phyloP scores from a whole-genome alignment of 2,329 filamentous ascomycete species.

The Aspergillus texensis region DNA sequence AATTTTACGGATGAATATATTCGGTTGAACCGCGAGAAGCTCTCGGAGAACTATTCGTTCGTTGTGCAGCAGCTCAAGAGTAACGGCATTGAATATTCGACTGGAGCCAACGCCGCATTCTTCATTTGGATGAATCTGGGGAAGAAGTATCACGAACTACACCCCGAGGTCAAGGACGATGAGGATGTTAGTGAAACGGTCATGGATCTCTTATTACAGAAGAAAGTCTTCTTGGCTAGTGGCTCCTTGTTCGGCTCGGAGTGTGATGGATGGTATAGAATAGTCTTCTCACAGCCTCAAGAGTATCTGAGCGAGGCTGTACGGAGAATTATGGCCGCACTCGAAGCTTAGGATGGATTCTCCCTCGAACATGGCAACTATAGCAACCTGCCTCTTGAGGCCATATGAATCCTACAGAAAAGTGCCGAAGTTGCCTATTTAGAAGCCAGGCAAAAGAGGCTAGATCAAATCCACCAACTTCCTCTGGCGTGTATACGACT shows the following conservation, averaged over 20 bases:
- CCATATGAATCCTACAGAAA: neutral
- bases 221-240: slow-evolving; percentile 40
- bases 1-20: slow-evolving; percentile 51
- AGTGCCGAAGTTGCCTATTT: neutral
- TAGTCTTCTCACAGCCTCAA: slow-evolving; percentile 42
- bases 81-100: slow-evolving; percentile 50
- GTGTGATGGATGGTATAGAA: slow-evolving; percentile 47
- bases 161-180: slow-evolving; percentile 15
- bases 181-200: slow-evolving; percentile 29
- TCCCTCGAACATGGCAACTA: neutral
- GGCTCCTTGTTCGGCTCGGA: slow-evolving; percentile 42
- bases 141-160: slow-evolving; percentile 29
- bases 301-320: slow-evolving; percentile 37
- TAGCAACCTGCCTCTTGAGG: neutral
- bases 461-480: neutral
- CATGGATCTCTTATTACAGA: slow-evolving; percentile 40
- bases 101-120: slow-evolving; percentile 58
- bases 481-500: neutral
- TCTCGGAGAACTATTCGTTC: slow-evolving; percentile 46
- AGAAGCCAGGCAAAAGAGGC: too few species aligned
- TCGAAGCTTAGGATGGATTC: slow-evolving; percentile 7
- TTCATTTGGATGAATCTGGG: slow-evolving; percentile 59
- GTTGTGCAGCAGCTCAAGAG: slow-evolving; percentile 41
- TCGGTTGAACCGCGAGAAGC: slow-evolving; percentile 43
- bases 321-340: slow-evolving; percentile 28